phyloP scores from a whole-genome alignment of 2,329 filamentous ascomycete species.

The Talaromyces sp. region DNA sequence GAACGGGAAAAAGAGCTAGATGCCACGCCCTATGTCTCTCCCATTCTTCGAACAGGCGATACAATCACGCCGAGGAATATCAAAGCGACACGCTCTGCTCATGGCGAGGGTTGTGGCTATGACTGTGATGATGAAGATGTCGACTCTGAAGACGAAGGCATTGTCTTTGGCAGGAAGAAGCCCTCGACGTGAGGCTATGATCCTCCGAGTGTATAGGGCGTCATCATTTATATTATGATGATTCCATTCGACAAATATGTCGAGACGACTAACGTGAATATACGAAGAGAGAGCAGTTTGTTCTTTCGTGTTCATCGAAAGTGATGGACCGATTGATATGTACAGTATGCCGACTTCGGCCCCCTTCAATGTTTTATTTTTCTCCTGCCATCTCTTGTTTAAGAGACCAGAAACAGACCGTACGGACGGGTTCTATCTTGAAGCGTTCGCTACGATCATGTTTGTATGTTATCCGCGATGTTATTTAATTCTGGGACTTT shows the following conservation, averaged over 20 bases:
- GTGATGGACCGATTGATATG: constrained; percentile 12
- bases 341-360: constrained; percentile 9
- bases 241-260: constrained; percentile 3
- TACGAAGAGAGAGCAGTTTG: background rate
- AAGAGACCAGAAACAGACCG: constrained; percentile 4
- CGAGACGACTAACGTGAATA: background rate
- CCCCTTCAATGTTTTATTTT: constrained; percentile 3
- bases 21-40: constrained; percentile 31
- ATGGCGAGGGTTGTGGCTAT: constrained; percentile 42
- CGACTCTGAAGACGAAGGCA: constrained; percentile 45
- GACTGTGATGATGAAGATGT: constrained; percentile 46
- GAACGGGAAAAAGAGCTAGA: constrained; percentile 32
- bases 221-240: background rate
- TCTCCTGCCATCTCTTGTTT: background rate
- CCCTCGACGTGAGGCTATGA: background rate
- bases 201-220: background rate
- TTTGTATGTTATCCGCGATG: constrained; percentile 16
- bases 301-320: constrained; percentile 7
- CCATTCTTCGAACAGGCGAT: constrained; percentile 44
- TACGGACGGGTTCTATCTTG: background rate
- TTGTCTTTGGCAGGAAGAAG: constrained; percentile 38
- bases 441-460: constrained; percentile 9
- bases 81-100: constrained; percentile 25
- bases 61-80: constrained; percentile 38
- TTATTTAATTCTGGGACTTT: constrained; percentile 10